Evolutionary conservation across 306 rosid species (phyloP).

Genomic region (Sicyos edulis): DNA sequence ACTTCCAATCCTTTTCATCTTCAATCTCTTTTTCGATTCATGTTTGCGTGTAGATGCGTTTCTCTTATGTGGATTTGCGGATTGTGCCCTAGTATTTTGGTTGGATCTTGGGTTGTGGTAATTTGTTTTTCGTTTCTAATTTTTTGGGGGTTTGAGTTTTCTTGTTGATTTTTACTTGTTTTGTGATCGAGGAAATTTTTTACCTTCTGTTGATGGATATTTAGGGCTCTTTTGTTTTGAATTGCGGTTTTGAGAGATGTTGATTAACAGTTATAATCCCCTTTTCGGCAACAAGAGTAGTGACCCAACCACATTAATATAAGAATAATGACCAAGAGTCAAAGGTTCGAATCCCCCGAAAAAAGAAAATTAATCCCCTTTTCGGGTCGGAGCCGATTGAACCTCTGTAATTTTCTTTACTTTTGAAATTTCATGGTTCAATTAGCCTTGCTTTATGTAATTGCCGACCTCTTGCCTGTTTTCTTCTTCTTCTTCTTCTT

Average conservation of each 20-base stretch:
- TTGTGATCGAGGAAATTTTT: too few species aligned
- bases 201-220: too few species aligned
- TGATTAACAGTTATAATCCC: not conserved
- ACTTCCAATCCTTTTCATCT: not conserved
- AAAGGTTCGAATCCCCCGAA: too few species aligned
- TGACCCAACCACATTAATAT: too few species aligned
- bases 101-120: slow-evolving; percentile 11
- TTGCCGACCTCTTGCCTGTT: not conserved
- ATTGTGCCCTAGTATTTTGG: not conserved
- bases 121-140: not conserved
- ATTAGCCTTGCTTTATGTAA: not conserved
- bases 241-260: not conserved
- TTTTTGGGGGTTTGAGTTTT: not conserved
- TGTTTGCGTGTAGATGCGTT: not conserved
- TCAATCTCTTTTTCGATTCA: not conserved
- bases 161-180: too few species aligned
- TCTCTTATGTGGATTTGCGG: not conserved
- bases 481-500: too few species aligned
- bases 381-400: not conserved
- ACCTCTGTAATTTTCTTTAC: not conserved
- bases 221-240: too few species aligned
- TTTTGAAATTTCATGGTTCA: not conserved
- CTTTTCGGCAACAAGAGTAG: not conserved
- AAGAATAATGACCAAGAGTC: too few species aligned
- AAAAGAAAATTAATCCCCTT: too few species aligned